These are phyloP conservation scores for Didymella glomerata DNA, from an alignment of 2,329 filamentous ascomycete genomes.

Conservation along the genomic window DNA sequence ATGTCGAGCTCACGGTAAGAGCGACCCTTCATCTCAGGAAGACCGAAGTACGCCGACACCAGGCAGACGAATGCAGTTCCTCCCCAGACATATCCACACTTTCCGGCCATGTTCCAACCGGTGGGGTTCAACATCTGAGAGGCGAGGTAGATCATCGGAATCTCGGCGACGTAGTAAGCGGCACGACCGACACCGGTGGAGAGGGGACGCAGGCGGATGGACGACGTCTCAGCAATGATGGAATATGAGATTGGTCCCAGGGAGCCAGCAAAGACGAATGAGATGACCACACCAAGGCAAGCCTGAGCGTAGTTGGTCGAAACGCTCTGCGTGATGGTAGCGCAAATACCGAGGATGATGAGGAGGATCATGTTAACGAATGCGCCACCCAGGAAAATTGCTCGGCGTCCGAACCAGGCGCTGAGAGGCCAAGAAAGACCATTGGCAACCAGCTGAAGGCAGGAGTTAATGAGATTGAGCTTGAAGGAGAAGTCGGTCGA, in stretches of 20 bases:
- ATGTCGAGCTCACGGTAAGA: constrained; percentile 60
- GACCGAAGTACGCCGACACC: constrained; percentile 58
- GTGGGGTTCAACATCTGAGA: constrained; percentile 60
- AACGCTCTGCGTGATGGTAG: constrained; percentile 55
- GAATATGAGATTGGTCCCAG: constrained; percentile 72
- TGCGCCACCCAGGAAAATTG: constrained; percentile 69
- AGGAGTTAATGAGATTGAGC: constrained; percentile 70
- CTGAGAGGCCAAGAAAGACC: constrained; percentile 72
- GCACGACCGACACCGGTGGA: constrained; percentile 70
- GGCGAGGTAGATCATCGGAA: constrained; percentile 71
- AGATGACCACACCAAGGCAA: constrained; percentile 69
- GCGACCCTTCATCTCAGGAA: constrained; percentile 64
- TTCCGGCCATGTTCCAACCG: constrained; percentile 49
- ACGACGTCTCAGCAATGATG: constrained; percentile 71
- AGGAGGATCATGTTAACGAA: constrained; percentile 62
- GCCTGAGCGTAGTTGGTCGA: constrained; percentile 64
- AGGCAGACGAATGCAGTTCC: constrained; percentile 63
- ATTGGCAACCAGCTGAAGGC: constrained; percentile 67
- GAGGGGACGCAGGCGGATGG: constrained; percentile 68
- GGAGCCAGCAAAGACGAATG: constrained; percentile 69
- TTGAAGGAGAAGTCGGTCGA: constrained; percentile 64
- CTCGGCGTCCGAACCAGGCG: constrained; percentile 68
- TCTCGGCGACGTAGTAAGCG: constrained; percentile 69
- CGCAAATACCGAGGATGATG: constrained; percentile 67
- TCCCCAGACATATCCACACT: constrained; percentile 45